Base-by-base conservation (phyloP, 495 filamentous ascomycete species). In the Penicillium ochrochloron region DNA sequence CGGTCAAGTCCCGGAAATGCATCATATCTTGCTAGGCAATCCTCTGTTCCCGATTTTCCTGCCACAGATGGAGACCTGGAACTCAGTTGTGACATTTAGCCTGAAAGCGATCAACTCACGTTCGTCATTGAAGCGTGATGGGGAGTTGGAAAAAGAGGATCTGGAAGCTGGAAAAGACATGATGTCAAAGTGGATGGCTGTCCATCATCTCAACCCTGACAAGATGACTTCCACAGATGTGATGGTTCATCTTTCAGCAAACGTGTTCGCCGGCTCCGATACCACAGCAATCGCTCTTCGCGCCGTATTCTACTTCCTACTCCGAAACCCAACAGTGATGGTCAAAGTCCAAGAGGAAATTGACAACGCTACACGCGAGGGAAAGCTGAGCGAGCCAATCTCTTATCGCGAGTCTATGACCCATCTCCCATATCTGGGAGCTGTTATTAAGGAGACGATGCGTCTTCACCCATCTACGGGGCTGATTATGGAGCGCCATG, bases 401-500 rank as follows among this genome's bases (percentile, higher is more conserved):
- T 74, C 76, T 5, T 85, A 80, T 72, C 67, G 70, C 11, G 80
- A 84, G 63, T 71, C 71, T 1, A 73, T 78, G 53, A 74, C 76
- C 48, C 61, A 66, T 39, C 73, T 90, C 4, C 79, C 75, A 0
- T 89, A 86, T 59, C 71, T 88, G 0, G 69, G 75, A 15, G 86
- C 84, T 4, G 84, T 84, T 57, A 74, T 88, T 53, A 81, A 88
- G 48, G 88, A 90, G 63, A 74, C 84, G 0, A 79, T 89, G 77
- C 78, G 87, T 14, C 71, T 89, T 29, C 81, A 83, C 1, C 90
- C 90, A 0, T 84, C 88, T 6, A 80, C 85, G 0, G 86, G 86
- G 0, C 70, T 90, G 54, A 82, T 85, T 27, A 80, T 91, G 59
- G 87, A 90, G 72, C 83, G 90, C 37, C 71, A 89, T 50, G 88